Evolutionary conservation across 2,329 filamentous ascomycete species (phyloP).

Genomic region (Orbilia blumenaviensis): DNA sequence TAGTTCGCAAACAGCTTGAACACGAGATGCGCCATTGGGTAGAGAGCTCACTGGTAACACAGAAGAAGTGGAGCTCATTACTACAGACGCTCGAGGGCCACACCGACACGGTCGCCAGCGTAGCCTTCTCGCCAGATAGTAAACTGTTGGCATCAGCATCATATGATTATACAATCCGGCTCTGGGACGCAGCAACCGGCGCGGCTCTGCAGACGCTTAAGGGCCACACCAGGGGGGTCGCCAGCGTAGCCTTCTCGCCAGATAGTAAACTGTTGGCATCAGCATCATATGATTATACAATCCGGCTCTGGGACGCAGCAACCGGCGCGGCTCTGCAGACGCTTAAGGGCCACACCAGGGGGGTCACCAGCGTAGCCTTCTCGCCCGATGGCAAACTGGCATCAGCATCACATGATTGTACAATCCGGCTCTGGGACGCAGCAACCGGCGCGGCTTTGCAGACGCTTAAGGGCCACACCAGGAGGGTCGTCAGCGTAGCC

Average conservation of each 20-base stretch:
- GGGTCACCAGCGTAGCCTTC: slow-evolving; percentile 11
- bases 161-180: background rate
- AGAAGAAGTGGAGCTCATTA: background rate
- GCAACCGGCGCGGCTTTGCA: background rate
- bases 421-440: background rate
- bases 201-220: background rate
- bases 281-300: background rate
- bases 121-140: background rate
- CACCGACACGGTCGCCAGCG: background rate
- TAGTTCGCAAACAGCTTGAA: slow-evolving; percentile 1
- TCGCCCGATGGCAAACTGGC: slow-evolving; percentile 83
- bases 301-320: slow-evolving; percentile 8
- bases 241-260: slow-evolving; percentile 64
- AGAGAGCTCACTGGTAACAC: background rate
- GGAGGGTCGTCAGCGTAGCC: background rate
- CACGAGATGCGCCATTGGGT: background rate
- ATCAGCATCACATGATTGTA: background rate
- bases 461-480: background rate
- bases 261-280: slow-evolving; percentile 85
- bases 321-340: background rate
- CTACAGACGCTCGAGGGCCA: slow-evolving; percentile 9
- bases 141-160: slow-evolving; percentile 7
- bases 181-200: background rate
- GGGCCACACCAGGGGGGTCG: slow-evolving; percentile 16
- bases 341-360: background rate